Evolutionary conservation across 2,329 filamentous ascomycete genomes (phyloP), one percentile per base, ranked within the genome.

Genomic region (Fusarium sterilihyphosum): DNA sequence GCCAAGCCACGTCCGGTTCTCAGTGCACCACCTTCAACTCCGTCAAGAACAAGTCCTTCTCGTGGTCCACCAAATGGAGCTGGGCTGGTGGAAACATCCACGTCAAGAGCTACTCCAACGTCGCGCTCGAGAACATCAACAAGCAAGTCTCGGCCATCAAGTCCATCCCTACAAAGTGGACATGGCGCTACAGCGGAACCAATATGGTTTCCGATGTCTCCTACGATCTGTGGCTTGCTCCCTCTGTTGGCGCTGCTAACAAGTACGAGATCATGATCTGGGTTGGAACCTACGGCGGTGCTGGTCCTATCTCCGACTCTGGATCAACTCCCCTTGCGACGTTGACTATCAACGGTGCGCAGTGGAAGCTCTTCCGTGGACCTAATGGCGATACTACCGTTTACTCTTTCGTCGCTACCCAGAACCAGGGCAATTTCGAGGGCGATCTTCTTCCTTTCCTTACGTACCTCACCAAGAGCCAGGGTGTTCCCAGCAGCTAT

Each of bases 211-310:
- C 88, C 44, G 84, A 92, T 76, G 90, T 92, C 5, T 83, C 89
- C 20, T 92, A 91, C 78, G 89, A 91, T 79, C 81, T 91, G 46
- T 92, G 91, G 84, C 89, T 89, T 38, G 83, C 84, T 20, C 82
- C 82, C 22, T 84, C 86, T 18, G 83, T 84, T 17, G 82, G 85
- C 3, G 80, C 80, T 53, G 78, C 66, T 11, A 77, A 86, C 35
- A 82, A 89, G 76, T 91, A 90, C 79, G 90, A 92, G 81, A 86
- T 92, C 80, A 92, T 92, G 90, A 85, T 92, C 76, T 92, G 90
- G 90, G 83, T 91, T 52, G 87, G 84, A 4, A 85, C 86, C 6
- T 83, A 89, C 53, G 90, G 89, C 37, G 89, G 88, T 61, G 89
- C 89, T 4, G 87, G 88, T 2, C 89, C 90, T 43, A 91, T 91